Base-by-base conservation (phyloP, 768 basidiomycete species). In the Pulveroboletus sp. region DNA sequence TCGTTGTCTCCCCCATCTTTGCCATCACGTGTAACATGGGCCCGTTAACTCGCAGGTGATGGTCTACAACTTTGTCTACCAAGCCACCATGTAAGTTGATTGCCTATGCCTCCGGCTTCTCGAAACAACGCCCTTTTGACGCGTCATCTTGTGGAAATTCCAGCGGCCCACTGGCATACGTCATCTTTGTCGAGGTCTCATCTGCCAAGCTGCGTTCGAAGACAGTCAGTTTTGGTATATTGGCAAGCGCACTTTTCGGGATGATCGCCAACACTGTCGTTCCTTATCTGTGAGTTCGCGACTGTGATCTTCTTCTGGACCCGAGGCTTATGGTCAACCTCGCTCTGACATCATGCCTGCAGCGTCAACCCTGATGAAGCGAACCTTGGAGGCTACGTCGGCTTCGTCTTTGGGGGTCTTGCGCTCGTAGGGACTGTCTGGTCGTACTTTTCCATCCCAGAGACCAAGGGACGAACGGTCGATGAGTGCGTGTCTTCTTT, bases 151-250 rank as follows among this genome's bases (percentile, higher is more conserved):
- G n/a, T 19, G 5, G 8, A 20, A 37, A 38, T 9, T 14, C 39
- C 49, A 65, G 63, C 7, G 64, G 65, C 1, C 63, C 63, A 12
- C 34, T 66, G 6, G 62, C 49, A 20, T 67, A 56, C 20, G 62
- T 64, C 45, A 59, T 62, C 37, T 66, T 62, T 44, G 53, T 60
- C 2, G 65, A 65, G 35, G 52, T 65, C 25, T 64, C 65, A 13
- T 64, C 64, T 13, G 55, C 63, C 29, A 65, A 65, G 45, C 52
- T 66, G 12, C 59, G 65, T 25, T 66, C 63, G 14, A 65, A 62
- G 49, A 67, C 62, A 25, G 57, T 64, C n/a, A 55, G 65, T 1
- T 52, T 62, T 6, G 57, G 65, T 2, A 57, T 64, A 6, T 59
- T 50, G 53, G 56, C 53, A 25, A 64, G 59, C 32, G 61, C 62